A percentile compares a stretch with the other conserved stretches of the same genome.
These are phyloP conservation scores for Collariella sp. DNA, from an alignment of 495 filamentous ascomycete species.

Conservation along the genomic window DNA sequence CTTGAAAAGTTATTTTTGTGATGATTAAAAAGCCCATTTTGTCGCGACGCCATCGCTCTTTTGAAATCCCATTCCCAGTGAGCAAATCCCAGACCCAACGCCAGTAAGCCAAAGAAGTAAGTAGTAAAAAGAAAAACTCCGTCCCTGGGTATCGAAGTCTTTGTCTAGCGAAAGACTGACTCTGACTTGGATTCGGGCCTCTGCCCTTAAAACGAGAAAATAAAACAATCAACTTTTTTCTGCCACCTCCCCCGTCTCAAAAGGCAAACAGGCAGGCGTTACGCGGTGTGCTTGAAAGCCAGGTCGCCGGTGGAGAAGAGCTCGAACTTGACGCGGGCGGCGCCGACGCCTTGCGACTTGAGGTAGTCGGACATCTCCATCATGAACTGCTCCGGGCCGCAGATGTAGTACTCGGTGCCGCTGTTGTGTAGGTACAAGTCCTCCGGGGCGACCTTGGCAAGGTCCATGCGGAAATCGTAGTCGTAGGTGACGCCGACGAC, in stretches of 20 bases:
- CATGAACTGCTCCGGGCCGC: conserved; percentile 65
- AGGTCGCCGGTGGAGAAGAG: conserved; percentile 56
- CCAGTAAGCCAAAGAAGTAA: too few relatives aligned
- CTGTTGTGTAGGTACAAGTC: conserved; percentile 46
- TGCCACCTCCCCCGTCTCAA: too few relatives aligned
- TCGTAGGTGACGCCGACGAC: conserved; percentile 49
- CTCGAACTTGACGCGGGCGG: conserved; percentile 54
- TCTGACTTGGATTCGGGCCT: not conserved
- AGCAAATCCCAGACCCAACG: too few relatives aligned
- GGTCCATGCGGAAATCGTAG: conserved; percentile 45
- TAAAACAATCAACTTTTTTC: not conserved
- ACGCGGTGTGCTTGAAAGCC: conserved; percentile 13
- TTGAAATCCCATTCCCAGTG: not conserved
- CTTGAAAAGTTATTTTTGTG: too few relatives aligned
- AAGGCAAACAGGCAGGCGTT: too few relatives aligned
- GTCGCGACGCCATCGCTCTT: not conserved
- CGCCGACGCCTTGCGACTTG: conserved; percentile 40
- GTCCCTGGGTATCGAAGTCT: not conserved
- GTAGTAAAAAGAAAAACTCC: too few relatives aligned
- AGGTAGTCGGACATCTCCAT: conserved; percentile 44
- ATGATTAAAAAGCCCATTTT: too few relatives aligned
- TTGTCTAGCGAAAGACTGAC: not conserved
- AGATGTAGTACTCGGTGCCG: conserved; percentile 57
- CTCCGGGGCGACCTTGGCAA: conserved; percentile 42
- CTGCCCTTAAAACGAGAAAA: not conserved